Evolutionary conservation across 495 filamentous ascomycete species (phyloP).

Genomic region (Penicillium lagena): DNA sequence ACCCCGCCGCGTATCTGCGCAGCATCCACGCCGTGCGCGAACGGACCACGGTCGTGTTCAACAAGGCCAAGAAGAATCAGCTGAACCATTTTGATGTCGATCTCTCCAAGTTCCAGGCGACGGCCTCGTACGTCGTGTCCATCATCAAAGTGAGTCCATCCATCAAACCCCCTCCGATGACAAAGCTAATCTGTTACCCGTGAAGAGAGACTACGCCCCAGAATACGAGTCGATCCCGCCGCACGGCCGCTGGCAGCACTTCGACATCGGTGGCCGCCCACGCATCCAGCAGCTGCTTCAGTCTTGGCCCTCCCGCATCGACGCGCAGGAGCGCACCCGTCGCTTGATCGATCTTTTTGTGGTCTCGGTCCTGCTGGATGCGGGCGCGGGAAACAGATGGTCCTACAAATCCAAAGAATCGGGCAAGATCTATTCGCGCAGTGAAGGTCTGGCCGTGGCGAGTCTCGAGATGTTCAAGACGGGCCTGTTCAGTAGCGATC

Average conservation of each 20-base stretch:
- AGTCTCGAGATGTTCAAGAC: slow-evolving; percentile 97
- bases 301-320: slow-evolving; percentile 55
- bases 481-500: slow-evolving; percentile 84
- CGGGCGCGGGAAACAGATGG: slow-evolving; percentile 61
- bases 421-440: slow-evolving; percentile 74
- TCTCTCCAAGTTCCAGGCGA: slow-evolving; percentile 77
- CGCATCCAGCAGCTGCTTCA: slow-evolving; percentile 61
- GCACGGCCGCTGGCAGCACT: slow-evolving; percentile 68
- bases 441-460: slow-evolving; percentile 89
- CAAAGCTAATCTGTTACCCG: slow-evolving; percentile 9
- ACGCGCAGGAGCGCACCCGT: slow-evolving; percentile 56
- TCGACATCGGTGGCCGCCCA: slow-evolving; percentile 60
- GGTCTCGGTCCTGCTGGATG: slow-evolving; percentile 63
- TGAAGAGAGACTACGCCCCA: slow-evolving; percentile 78
- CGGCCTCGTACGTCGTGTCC: slow-evolving; percentile 85
- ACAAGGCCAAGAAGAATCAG: slow-evolving; percentile 71
- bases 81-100: slow-evolving; percentile 91
- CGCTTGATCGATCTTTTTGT: slow-evolving; percentile 62
- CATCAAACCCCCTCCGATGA: neutral
- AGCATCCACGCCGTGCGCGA: slow-evolving; percentile 88
- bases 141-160: slow-evolving; percentile 77
- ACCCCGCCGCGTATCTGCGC: slow-evolving; percentile 86
- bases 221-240: slow-evolving; percentile 77
- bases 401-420: slow-evolving; percentile 88
- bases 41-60: slow-evolving; percentile 61